phyloP scores from a whole-genome alignment of 345 rosid genomes.

The Citrus hindsii region DNA sequence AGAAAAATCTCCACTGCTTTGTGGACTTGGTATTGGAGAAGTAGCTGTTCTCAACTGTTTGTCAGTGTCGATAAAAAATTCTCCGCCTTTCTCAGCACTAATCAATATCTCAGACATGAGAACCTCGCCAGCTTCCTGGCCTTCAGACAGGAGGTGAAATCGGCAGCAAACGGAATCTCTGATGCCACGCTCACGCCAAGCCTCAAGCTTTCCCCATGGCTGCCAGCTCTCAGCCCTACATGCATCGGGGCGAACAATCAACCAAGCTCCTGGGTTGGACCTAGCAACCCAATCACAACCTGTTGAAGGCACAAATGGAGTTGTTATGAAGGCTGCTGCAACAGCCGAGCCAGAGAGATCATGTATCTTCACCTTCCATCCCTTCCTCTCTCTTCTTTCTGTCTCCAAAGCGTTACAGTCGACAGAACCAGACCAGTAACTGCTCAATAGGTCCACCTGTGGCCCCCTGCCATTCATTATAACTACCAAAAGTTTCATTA shows the following conservation, averaged over 20 bases:
- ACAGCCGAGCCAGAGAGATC: conserved; percentile 97
- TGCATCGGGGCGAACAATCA: conserved; percentile 79
- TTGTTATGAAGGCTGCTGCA: conserved; percentile 96
- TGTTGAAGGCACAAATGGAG: conserved; percentile 92
- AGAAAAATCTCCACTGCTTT: conserved; percentile 87
- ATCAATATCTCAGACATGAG: conserved; percentile 82
- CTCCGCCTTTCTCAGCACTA: conserved; percentile 90
- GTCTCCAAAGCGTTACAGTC: conserved; percentile 53
- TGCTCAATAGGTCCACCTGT: conserved; percentile 61
- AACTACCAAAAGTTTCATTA: conserved; percentile 29
- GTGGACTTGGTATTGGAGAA: conserved; percentile 84
- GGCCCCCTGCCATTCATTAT: conserved; percentile 51
- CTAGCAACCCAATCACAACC: conserved; percentile 98
- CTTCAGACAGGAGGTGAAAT: conserved; percentile 77
- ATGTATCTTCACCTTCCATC: conserved; percentile 98
- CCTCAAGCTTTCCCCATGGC: conserved; percentile 98
- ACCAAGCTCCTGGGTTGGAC: conserved; percentile 97
- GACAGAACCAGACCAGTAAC: conserved; percentile 53
- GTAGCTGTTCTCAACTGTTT: conserved; percentile 58
- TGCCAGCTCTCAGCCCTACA: conserved; percentile 88
- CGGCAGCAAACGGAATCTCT: conserved; percentile 86
- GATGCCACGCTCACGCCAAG: conserved; percentile 94
- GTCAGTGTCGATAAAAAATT: conserved; percentile 80
- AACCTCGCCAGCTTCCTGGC: conserved; percentile 69
- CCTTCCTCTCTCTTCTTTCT: conserved; percentile 87